Percentiles rank a stretch among this genome's conserved stretches.
Conservation (phyloP, 768 basidiomycete species). For the Suillus weaverae region DNA sequence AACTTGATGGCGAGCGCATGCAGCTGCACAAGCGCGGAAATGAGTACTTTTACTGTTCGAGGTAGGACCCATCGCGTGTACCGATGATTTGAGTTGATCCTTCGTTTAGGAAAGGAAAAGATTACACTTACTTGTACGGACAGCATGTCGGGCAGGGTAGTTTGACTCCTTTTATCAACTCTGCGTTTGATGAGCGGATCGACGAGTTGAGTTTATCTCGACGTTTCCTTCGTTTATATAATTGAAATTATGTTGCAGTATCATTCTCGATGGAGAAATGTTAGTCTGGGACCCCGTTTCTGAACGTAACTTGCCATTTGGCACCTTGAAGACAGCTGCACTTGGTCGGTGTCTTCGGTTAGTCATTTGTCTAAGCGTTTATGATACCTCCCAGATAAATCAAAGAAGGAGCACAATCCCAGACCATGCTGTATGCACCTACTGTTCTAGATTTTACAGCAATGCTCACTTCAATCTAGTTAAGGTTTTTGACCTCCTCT, state of each 20-base stretch:
- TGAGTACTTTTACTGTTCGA: constrained; percentile 90
- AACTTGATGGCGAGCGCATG: constrained; percentile 95
- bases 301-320: constrained; percentile 87
- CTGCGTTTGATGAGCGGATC: constrained; percentile 72
- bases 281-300: constrained; percentile 94
- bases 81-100: constrained; percentile 1
- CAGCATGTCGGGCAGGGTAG: constrained; percentile 80
- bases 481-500: constrained; percentile 94
- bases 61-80: constrained; percentile 42
- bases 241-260: constrained; percentile 44
- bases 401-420: constrained; percentile 68
- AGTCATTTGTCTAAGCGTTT: neutral
- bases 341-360: constrained; percentile 50
- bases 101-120: constrained; percentile 74
- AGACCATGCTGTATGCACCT: constrained; percentile 79
- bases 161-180: constrained; percentile 82
- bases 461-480: constrained; percentile 48
- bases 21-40: constrained; percentile 92
- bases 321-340: constrained; percentile 91
- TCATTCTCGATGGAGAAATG: constrained; percentile 98
- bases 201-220: constrained; percentile 62
- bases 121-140: constrained; percentile 91
- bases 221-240: constrained; percentile 7
- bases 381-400: constrained; percentile 50
- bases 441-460: constrained; percentile 27